A percentile compares a stretch with the other conserved stretches of the same genome.
Evolutionary conservation across 1,139 yeast species (phyloP).

Genomic region (Geotrichum citri-aurantii): DNA sequence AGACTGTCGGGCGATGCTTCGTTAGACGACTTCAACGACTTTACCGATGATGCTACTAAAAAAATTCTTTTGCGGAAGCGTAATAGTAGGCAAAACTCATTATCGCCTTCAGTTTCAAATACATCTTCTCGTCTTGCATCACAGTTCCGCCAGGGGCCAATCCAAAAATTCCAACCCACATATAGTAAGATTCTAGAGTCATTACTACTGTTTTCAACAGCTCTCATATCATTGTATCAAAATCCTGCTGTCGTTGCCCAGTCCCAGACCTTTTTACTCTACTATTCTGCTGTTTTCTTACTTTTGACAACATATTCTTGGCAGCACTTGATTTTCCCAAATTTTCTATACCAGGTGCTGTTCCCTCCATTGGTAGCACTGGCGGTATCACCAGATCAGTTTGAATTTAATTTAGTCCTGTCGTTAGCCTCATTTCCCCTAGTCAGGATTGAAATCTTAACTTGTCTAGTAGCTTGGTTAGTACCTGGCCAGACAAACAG

Average conservation of each 20-base stretch:
- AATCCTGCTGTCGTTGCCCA: neutral
- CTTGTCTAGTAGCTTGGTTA: neutral
- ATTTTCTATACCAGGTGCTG: constrained; percentile 10
- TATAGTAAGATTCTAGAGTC: constrained; percentile 1
- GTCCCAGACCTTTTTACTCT: neutral
- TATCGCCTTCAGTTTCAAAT: neutral
- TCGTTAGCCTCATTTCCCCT: constrained; percentile 9
- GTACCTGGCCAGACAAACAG: neutral
- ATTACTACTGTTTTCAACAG: neutral
- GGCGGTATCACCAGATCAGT: constrained; percentile 14
- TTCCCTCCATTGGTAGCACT: constrained; percentile 19
- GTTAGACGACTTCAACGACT: neutral
- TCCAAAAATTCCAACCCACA: constrained; percentile 4
- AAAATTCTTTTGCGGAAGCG: constrained; percentile 5
- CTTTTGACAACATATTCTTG: constrained; percentile 1
- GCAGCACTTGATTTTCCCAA: constrained; percentile 1
- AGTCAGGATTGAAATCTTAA: neutral
- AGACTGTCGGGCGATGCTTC: constrained; percentile 4
- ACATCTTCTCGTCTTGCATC: neutral
- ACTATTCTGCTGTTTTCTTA: neutral
- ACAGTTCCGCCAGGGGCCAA: neutral
- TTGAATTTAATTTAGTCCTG: constrained; percentile 7
- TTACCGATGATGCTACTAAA: neutral
- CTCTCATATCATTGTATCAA: neutral
- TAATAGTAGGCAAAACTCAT: neutral